Conservation (phyloP, 2,329 filamentous ascomycete genomes). For the Colletotrichum gloeosporioides region DNA sequence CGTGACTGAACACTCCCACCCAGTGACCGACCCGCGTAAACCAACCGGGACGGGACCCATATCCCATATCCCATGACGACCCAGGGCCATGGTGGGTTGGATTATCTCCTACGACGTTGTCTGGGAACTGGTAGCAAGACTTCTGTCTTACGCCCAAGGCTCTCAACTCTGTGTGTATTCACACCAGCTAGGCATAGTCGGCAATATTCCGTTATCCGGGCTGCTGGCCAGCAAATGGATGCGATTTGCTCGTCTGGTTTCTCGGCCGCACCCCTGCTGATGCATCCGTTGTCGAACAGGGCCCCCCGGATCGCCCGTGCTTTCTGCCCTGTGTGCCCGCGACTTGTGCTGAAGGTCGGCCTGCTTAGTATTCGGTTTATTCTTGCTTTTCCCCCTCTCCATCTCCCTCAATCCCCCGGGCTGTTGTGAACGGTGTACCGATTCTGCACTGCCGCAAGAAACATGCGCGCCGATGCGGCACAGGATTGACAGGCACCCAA, state of each 20-base stretch:
- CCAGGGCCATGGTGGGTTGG: not conserved
- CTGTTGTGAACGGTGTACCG: not conserved
- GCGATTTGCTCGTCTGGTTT: constrained; percentile 18
- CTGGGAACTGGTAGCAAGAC: not conserved
- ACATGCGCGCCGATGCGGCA: not conserved
- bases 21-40: not conserved
- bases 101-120: not conserved
- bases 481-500: not conserved
- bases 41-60: constrained; percentile 11
- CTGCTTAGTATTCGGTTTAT: not conserved
- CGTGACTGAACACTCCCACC: not conserved
- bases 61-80: not conserved
- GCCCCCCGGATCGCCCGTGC: constrained; percentile 1
- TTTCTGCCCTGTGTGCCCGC: not conserved
- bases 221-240: constrained; percentile 3
- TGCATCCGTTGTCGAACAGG: not conserved
- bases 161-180: not conserved
- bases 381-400: not conserved
- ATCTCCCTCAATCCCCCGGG: not conserved
- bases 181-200: not conserved
- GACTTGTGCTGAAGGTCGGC: not conserved
- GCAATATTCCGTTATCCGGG: constrained; percentile 15
- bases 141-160: not conserved
- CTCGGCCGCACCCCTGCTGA: not conserved
- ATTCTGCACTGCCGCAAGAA: not conserved